Base-by-base conservation (phyloP, 257 asterid genomes). In the Henckelia pumila region DNA sequence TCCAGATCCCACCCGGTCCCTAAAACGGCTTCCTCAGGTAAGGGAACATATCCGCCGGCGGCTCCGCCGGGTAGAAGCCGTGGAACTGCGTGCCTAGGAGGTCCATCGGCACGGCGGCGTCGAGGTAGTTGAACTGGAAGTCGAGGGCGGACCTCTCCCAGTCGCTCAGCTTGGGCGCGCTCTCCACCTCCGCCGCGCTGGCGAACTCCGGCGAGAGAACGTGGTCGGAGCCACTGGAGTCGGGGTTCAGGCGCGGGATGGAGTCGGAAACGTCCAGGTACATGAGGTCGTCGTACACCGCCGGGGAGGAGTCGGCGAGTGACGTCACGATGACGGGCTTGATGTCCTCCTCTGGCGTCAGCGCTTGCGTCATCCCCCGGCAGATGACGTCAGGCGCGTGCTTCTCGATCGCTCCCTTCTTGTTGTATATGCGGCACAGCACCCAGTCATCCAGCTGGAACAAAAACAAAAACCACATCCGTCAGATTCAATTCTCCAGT, bases 401-500 rank as follows among this genome's bases (percentile, higher is more conserved):
- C 67, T 73, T 84, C 70, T 81, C 84, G 13, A 75, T 68, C 13
- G 81, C 2, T 0, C 90, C 87, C 68, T 78, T 84, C 61, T 84
- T 84, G 73, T 84, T 80, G 84, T 84, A 84, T 50, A 84, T 82
- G 35, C 90, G 85, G 74, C 90, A 84, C 67, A 84, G 63, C n/a
- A 84, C 87, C 90, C 90, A 84, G 59, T 84, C 90, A 64, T 84
- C 90, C 61, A 84, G 75, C 90, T 84, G 84, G 26, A 32, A 22
- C 21, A 5, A 55, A 0, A n/a, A 29, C 8, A 30, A 70, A 50
- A 70, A 50, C 7, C 25, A 66, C 44, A 66, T 8, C 56, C 47
- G 40, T 57, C 30, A 25, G 53, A 50, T 66, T 29, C 11, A 50
- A 50, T 2, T 30, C 59, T 19, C 19, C 8, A 17, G 8, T 24